Evolutionary conservation across 2,329 filamentous ascomycete genomes (phyloP).

Genomic region (Aspergillus brunneoviolaceus): DNA sequence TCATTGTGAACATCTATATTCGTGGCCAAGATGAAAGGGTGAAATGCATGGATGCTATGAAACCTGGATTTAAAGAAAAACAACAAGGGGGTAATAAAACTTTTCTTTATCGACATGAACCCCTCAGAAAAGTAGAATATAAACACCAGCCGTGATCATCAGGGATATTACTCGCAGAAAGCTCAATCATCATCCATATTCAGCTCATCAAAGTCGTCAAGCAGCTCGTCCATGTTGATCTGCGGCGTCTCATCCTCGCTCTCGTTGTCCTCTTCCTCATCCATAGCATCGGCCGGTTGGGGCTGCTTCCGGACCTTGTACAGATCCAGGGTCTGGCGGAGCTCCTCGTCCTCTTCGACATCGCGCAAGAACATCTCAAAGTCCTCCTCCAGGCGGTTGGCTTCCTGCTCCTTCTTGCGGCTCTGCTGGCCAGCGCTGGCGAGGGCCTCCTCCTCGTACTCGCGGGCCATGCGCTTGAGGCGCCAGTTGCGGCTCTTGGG

Average conservation of each 20-base stretch:
- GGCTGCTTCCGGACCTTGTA: constrained; percentile 67
- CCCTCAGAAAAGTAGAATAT: constrained; percentile 13
- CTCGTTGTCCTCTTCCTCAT: constrained; percentile 59
- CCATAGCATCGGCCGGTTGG: constrained; percentile 46
- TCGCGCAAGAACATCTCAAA: constrained; percentile 97
- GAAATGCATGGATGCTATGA: neutral
- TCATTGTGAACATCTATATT: neutral
- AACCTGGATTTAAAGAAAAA: too few relatives aligned
- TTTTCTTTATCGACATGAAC: neutral
- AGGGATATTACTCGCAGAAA: constrained; percentile 22
- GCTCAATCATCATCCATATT: constrained; percentile 56
- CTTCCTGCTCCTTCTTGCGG: constrained; percentile 62
- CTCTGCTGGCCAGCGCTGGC: constrained; percentile 44
- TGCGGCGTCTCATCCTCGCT: constrained; percentile 62
- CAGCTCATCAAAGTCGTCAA: constrained; percentile 92
- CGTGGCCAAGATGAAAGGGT: neutral
- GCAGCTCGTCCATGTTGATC: constrained; percentile 75
- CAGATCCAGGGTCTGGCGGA: constrained; percentile 77
- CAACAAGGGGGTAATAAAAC: neutral
- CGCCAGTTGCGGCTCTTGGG: constrained; percentile 83
- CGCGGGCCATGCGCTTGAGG: constrained; percentile 87
- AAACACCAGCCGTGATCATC: constrained; percentile 31
- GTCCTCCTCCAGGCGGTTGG: constrained; percentile 84
- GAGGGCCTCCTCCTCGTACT: neutral
- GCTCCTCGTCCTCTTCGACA: constrained; percentile 90